Conservation (phyloP, 306 rosid genomes). For the Fragaria vesca region DNA sequence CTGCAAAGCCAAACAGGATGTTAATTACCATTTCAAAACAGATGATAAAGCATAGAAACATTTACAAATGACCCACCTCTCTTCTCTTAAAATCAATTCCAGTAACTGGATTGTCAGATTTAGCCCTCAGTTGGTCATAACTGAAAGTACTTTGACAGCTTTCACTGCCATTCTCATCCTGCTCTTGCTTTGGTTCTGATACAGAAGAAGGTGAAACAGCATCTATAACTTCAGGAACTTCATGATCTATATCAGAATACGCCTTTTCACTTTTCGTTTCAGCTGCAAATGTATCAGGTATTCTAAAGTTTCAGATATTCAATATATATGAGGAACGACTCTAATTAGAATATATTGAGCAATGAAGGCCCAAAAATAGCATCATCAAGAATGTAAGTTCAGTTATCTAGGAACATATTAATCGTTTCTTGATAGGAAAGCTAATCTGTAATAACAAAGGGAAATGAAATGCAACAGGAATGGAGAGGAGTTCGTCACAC, state of each 20-base stretch:
- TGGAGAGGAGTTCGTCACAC: neutral
- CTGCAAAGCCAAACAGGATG: constrained; percentile 36
- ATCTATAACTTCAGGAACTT: constrained; percentile 46
- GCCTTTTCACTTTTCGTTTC: constrained; percentile 57
- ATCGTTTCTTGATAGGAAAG: neutral
- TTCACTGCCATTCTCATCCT: constrained; percentile 43
- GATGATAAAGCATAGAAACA: constrained; percentile 14
- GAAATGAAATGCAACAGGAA: neutral
- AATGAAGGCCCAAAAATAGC: neutral
- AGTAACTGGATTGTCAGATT: constrained; percentile 71
- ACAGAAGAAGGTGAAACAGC: constrained; percentile 49
- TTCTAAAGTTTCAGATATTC: constrained; percentile 4
- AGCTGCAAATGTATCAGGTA: constrained; percentile 33
- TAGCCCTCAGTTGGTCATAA: constrained; percentile 86
- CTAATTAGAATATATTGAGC: neutral
- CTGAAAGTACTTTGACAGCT: constrained; percentile 43
- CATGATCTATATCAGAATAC: constrained; percentile 61
- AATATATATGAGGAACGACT: no score
- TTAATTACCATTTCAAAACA: constrained; percentile 21
- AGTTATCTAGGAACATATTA: neutral
- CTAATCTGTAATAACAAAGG: neutral
- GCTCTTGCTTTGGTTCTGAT: constrained; percentile 59
- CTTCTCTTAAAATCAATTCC: constrained; percentile 89
- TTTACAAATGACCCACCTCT: constrained; percentile 60
- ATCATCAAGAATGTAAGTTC: neutral